Percentiles rank a stretch among this genome's conserved stretches.
These are phyloP conservation scores for Phytophthora chlamydospora DNA, from an alignment of 352 stramenopile genomes.

Conservation along the genomic window DNA sequence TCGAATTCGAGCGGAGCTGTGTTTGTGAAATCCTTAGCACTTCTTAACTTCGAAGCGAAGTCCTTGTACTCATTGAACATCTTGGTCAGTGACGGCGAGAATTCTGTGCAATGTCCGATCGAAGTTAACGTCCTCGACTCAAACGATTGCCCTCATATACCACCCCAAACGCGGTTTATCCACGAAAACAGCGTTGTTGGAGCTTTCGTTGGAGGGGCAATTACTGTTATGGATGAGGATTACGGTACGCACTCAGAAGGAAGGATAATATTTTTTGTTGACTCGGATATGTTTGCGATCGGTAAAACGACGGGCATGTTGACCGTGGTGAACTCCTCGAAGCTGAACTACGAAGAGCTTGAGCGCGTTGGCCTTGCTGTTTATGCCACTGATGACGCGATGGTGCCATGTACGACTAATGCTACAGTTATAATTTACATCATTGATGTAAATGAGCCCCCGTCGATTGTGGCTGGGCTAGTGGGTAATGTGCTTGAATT, in stretches of 20 bases:
- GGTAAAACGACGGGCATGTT: constrained; percentile 14
- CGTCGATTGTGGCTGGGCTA: constrained; percentile 31
- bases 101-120: constrained; percentile 36
- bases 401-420: constrained; percentile 22
- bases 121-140: constrained; percentile 43
- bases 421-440: constrained; percentile 18
- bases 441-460: constrained; percentile 59
- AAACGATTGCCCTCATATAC: constrained; percentile 59
- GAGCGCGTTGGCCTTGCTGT: constrained; percentile 16
- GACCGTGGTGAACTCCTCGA: constrained; percentile 13
- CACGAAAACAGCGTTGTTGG: constrained; percentile 50
- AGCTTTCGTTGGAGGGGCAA: constrained; percentile 28
- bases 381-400: constrained; percentile 32
- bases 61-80: constrained; percentile 16
- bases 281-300: constrained; percentile 31
- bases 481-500: constrained; percentile 48
- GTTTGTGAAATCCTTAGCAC: constrained; percentile 19
- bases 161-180: constrained; percentile 31
- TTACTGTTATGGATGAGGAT: constrained; percentile 31
- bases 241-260: constrained; percentile 9
- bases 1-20: constrained; percentile 25
- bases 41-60: constrained; percentile 30
- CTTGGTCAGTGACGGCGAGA: constrained; percentile 27
- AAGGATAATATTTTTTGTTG: constrained; percentile 20
- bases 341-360: constrained; percentile 23